Evolutionary conservation across 352 stramenopile species (phyloP), one percentile per base, ranked within the genome.

Genomic region (Achlya hypogyna): DNA sequence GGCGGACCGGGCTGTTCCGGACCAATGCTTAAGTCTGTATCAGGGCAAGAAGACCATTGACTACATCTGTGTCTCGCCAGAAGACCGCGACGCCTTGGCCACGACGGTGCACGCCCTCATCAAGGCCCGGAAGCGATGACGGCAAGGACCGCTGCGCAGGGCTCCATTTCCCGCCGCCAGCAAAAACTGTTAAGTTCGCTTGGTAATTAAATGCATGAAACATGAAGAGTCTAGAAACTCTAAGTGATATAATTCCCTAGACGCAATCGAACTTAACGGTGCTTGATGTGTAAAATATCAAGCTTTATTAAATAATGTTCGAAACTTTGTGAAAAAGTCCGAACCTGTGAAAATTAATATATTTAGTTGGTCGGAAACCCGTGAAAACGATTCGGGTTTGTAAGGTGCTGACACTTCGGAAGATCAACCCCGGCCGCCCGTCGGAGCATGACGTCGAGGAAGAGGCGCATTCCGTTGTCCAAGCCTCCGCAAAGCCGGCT

Each of bases 391-490:
- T 56, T 56, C 31, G 49, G 31, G 49, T 38, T 56, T 56, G 31
- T 31, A 56, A 56, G 49, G 49, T 20, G 31, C 49, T 38, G 49
- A n/a, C 49, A 45, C 38, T 45, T 45, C 38, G 12, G n/a, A 45
- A 45, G 38, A 45, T 45, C 38, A 45, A 10, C 12, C 6, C 12
- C 34, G 34, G 14, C 6, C 34, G n/a, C n/a, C n/a, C 6, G n/a
- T 10, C 38, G 38, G n/a, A 20, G 20, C 16, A 54, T 56, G 49
- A 60, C 40, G 60, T 67, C 60, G 42, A 67, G 60, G 60, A 67
- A 67, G 32, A 31, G 60, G 10, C 60, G 60, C 18, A 67, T 67
- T 27, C 60, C 60, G 60, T n/a, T 67, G 60, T 67, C 60, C 47
- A 67, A 58, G 42, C 42, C 60, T 4, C 60, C 60, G n/a, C 28